Base-by-base conservation (phyloP, 2,329 filamentous ascomycete genomes). In the Calonectria hongkongensis region DNA sequence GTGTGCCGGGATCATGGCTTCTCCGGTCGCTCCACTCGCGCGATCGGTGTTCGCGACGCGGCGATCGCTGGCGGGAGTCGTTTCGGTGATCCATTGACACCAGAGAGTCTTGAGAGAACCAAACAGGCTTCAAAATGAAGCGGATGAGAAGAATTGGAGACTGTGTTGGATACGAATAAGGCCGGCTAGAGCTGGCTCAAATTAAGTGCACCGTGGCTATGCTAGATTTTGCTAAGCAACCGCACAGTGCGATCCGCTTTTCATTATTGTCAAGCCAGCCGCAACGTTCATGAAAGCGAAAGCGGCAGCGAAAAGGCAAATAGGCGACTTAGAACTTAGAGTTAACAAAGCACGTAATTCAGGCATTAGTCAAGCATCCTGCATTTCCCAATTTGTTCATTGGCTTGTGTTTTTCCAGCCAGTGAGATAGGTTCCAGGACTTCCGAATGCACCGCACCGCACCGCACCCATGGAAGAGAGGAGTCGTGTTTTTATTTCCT, bases 221-320 rank as follows among this genome's bases (percentile, higher is more conserved):
- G 70, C 73, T 75, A 78, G 75, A 76, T 78, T 70, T 76, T 50
- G 64, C 74, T 67, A 68, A 72, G 75, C 71, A 66, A 70, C 73
- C 25, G 54, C 71, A 79, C 78, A 79, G 78, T 79, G 78, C 78
- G 78, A 70, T n/a, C 78, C 78, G 54, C 78, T 71, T 76, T 76
- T 60, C 12, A 51, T 41, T 25, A 41, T 60, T 60, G 33, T 48
- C 45, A 48, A 48, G 27, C 16, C n/a, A 60, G 27, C 54, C 30
- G 27, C 25, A 21, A n/a, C 18, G 8, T 48, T 48, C 21, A 21
- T 21, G 21, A 21, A 21, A 2, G n/a, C 9, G 18, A 36, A 36
- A 10, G 33, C 33, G 45, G 45, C 45, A 43, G 2, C 18, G 3
- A 43, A 41, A 43, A 36, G 33, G 33, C 33, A 36, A 36, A 36